Conservation (phyloP, 305 asterid species). For the Coffea humblotiana region DNA sequence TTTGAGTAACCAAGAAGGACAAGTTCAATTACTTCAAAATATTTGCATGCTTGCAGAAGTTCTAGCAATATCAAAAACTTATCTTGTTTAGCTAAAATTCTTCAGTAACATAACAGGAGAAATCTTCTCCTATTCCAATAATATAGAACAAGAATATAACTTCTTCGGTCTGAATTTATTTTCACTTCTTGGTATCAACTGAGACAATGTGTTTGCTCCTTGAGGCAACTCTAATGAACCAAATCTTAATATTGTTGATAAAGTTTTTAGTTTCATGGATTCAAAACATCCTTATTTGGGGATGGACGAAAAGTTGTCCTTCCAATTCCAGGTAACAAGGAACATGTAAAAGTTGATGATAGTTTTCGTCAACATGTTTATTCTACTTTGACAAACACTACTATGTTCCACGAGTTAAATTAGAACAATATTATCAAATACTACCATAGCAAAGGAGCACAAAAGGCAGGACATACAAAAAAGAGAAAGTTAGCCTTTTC, state of each 20-base stretch:
- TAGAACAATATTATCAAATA: background rate
- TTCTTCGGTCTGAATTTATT: background rate
- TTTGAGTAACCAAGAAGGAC: background rate
- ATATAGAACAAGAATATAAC: background rate
- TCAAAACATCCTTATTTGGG: background rate
- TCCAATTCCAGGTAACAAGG: background rate
- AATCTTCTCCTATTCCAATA: background rate
- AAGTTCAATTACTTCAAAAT: background rate
- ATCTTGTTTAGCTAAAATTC: background rate
- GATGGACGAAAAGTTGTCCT: background rate
- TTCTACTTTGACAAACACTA: slow-evolving; percentile 1
- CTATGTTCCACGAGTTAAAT: background rate
- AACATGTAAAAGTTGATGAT: background rate
- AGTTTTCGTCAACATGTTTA: background rate
- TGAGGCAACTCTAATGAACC: no score
- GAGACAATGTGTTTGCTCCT: background rate
- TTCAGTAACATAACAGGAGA: background rate
- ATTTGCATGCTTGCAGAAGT: background rate
- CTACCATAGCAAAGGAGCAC: background rate
- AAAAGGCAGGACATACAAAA: background rate
- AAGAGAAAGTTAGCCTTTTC: background rate
- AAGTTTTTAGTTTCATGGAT: background rate
- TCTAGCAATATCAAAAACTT: no score
- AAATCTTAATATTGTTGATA: background rate
- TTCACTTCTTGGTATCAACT: background rate